phyloP scores from a whole-genome alignment of 1,284 basidiomycete species.

The Laetiporus sulphureus region DNA sequence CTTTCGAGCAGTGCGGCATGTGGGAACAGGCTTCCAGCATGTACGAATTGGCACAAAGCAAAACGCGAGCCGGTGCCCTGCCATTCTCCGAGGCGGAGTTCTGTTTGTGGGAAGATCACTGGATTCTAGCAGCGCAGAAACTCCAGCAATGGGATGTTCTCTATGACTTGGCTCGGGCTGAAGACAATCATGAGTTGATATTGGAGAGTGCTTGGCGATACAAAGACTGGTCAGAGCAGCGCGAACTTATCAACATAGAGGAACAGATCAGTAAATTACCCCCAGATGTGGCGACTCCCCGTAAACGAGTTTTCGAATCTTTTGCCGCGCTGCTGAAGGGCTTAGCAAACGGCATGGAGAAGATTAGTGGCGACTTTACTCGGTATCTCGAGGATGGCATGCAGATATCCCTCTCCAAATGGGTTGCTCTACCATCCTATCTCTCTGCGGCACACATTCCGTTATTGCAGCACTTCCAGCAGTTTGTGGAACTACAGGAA shows the following conservation, averaged over 20 bases:
- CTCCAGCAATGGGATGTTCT: conserved; percentile 97
- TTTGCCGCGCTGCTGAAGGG: conserved; percentile 84
- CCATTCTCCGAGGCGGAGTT: conserved; percentile 96
- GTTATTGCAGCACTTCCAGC: conserved; percentile 96
- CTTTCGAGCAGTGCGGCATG: conserved; percentile 96
- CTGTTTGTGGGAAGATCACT: conserved; percentile 99
- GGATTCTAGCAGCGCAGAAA: conserved; percentile 95
- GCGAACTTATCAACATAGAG: too few species aligned
- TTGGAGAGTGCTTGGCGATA: conserved; percentile 96
- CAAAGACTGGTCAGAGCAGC: conserved; percentile 88
- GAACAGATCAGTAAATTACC: conserved; percentile 79
- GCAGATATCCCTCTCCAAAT: conserved; percentile 94
- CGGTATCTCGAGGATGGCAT: conserved; percentile 93
- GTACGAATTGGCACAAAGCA: conserved; percentile 90
- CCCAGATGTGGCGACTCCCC: conserved; percentile 86
- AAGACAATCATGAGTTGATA: conserved; percentile 88
- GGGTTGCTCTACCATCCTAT: conserved; percentile 83
- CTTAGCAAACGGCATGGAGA: conserved; percentile 57
- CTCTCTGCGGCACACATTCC: conserved; percentile 93
- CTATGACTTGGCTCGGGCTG: conserved; percentile 86
- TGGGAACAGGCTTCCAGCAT: conserved; percentile 90
- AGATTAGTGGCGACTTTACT: conserved; percentile 78
- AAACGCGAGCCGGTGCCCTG: conserved; percentile 77
- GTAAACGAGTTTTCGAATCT: conserved; percentile 93
- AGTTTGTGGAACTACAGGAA: conserved; percentile 97